A percentile compares a stretch with the other conserved stretches of the same genome.
Evolutionary conservation across 768 basidiomycete genomes (phyloP).

Genomic region (Leccinum aurantiacum): DNA sequence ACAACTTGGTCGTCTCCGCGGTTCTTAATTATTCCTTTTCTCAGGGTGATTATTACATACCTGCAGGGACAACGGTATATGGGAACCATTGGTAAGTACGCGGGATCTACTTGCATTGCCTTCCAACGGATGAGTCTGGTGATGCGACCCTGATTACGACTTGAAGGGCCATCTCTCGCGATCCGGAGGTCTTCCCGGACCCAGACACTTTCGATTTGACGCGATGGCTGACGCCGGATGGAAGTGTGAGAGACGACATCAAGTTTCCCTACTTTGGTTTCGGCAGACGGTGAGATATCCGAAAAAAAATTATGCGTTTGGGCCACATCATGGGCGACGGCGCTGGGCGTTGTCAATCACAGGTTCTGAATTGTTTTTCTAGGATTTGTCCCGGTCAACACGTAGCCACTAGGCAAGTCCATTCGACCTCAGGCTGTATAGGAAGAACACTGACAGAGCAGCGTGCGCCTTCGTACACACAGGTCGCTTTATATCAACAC

Average conservation of each 20-base stretch:
- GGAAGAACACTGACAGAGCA: neutral
- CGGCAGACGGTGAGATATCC: slow-evolving; percentile 35
- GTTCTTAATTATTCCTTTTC: neutral
- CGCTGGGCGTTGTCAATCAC: neutral
- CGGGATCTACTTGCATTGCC: neutral
- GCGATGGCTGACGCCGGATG: slow-evolving; percentile 28
- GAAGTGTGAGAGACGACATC: slow-evolving; percentile 42
- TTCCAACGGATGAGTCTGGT: neutral
- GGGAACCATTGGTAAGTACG: slow-evolving; percentile 20
- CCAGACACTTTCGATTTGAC: slow-evolving; percentile 37
- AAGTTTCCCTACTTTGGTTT: slow-evolving; percentile 54
- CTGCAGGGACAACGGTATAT: slow-evolving; percentile 17
- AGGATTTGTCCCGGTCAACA: slow-evolving; percentile 63
- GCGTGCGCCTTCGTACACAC: neutral
- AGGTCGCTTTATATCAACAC: slow-evolving; percentile 63
- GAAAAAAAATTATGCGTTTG: neutral
- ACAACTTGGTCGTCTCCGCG: neutral
- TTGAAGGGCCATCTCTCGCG: slow-evolving; percentile 36
- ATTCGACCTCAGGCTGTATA: neutral
- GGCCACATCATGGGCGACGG: neutral
- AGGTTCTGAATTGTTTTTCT: neutral
- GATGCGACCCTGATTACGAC: neutral
- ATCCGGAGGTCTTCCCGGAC: slow-evolving; percentile 38
- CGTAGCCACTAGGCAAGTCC: slow-evolving; percentile 41
- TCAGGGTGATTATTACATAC: slow-evolving; percentile 19